phyloP scores from a whole-genome alignment of 163 green algal genomes.

The Prototheca cutis region DNA sequence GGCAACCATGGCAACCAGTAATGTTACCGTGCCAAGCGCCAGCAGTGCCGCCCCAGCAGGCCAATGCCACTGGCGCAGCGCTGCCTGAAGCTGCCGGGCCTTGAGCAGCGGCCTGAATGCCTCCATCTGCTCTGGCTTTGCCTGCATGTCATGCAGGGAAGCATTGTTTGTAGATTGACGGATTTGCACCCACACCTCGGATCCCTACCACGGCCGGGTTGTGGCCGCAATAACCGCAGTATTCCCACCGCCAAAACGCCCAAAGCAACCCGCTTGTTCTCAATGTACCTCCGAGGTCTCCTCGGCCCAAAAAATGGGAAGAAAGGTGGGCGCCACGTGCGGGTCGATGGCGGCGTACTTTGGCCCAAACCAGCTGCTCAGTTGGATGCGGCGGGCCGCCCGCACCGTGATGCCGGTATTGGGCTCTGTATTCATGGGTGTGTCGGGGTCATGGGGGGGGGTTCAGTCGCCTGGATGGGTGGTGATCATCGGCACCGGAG shows the following conservation, averaged over 20 bases:
- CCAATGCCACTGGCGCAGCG: neutral
- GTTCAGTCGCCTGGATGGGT: too few relatives aligned
- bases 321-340: slow-evolving; percentile 17
- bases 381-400: slow-evolving; percentile 36
- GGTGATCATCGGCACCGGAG: too few relatives aligned
- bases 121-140: neutral
- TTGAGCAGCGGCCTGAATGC: neutral
- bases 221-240: too few relatives aligned
- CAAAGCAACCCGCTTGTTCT: too few relatives aligned
- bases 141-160: neutral
- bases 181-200: too few relatives aligned
- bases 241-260: too few relatives aligned
- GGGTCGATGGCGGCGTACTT: slow-evolving; percentile 19
- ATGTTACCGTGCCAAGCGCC: neutral
- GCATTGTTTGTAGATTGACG: too few relatives aligned
- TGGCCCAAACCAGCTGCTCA: slow-evolving; percentile 29
- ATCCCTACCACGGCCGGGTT: too few relatives aligned
- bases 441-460: neutral
- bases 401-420: slow-evolving; percentile 36
- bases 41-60: neutral
- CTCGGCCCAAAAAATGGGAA: slow-evolving; percentile 44
- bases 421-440: too few relatives aligned
- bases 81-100: neutral
- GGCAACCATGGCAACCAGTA: too few relatives aligned
- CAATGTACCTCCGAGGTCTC: slow-evolving; percentile 12